Evolutionary conservation across 78 protist species (phyloP).

Genomic region (Thecamonas trahens): DNA sequence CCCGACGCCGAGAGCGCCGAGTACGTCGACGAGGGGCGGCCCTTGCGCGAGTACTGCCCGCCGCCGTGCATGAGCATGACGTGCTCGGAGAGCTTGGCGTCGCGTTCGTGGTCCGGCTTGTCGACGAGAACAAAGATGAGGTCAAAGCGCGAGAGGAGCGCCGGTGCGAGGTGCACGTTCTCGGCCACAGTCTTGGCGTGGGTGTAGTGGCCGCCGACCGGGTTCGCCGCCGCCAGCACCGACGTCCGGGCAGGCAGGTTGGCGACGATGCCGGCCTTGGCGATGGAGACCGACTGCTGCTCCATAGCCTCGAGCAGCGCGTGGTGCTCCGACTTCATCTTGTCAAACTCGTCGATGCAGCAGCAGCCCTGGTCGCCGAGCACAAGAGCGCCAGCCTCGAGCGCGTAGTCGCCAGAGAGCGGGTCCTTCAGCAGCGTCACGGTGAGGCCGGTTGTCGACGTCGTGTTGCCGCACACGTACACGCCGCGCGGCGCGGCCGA

Average conservation of each 20-base stretch:
- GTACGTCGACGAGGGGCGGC: too few species aligned
- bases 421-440: conserved; percentile 81
- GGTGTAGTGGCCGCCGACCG: conserved; percentile 92
- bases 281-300: conserved; percentile 91
- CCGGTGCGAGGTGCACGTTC: conserved; percentile 75
- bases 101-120: conserved; percentile 55
- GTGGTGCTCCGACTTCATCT: conserved; percentile 78
- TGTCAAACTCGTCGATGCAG: conserved; percentile 99
- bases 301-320: conserved; percentile 99
- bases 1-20: too few species aligned
- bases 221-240: conserved; percentile 98
- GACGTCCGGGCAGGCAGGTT: conserved; percentile 87
- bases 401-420: background rate
- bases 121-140: conserved; percentile 92
- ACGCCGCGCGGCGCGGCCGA: conserved; percentile 88
- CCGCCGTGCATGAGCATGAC: conserved; percentile 77
- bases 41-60: too few species aligned
- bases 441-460: conserved; percentile 93
- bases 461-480: conserved; percentile 95
- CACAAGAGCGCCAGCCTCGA: conserved; percentile 70
- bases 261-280: conserved; percentile 97
- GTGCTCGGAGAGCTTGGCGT: conserved; percentile 79
- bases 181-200: conserved; percentile 84
- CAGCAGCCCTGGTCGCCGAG: conserved; percentile 87
- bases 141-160: conserved; percentile 94